phyloP scores from a whole-genome alignment of 306 rosid genomes.

The peach (Prunus persica) region DNA sequence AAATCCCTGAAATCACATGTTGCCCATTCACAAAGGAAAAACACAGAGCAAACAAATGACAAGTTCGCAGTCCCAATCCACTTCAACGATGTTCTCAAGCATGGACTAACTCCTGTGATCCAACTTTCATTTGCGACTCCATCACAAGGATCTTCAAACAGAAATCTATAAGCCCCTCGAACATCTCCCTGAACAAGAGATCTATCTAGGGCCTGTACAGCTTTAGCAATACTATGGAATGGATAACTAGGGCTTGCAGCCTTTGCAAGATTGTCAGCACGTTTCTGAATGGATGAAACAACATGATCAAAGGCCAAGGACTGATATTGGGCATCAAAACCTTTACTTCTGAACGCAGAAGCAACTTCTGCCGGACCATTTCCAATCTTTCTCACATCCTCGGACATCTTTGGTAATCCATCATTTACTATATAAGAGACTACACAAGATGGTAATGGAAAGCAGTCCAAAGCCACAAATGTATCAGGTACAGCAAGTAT shows the following conservation, averaged over 20 bases:
- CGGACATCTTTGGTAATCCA: slow-evolving; percentile 62
- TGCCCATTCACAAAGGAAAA: slow-evolving; percentile 97
- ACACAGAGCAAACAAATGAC: slow-evolving; percentile 66
- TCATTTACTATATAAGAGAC: slow-evolving; percentile 62
- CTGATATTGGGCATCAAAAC: slow-evolving; percentile 67
- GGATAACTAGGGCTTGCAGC: slow-evolving; percentile 70
- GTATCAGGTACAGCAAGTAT: slow-evolving; percentile 81
- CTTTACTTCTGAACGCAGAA: slow-evolving; percentile 50
- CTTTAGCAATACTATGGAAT: slow-evolving; percentile 75
- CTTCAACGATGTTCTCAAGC: slow-evolving; percentile 78
- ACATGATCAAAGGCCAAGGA: slow-evolving; percentile 61
- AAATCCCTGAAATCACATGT: slow-evolving; percentile 90
- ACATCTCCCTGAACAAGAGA: slow-evolving; percentile 80
- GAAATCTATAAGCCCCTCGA: slow-evolving; percentile 52
- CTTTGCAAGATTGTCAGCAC: slow-evolving; percentile 65
- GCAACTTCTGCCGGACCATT: slow-evolving; percentile 51
- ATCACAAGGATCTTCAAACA: slow-evolving; percentile 76
- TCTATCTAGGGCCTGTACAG: slow-evolving; percentile 68
- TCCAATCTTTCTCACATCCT: slow-evolving; percentile 55
- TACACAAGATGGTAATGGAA: slow-evolving; percentile 77
- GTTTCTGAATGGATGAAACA: slow-evolving; percentile 73
- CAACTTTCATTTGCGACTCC: slow-evolving; percentile 61
- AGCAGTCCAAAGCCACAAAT: slow-evolving; percentile 92
- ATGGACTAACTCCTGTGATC: slow-evolving; percentile 74
- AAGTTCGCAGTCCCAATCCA: slow-evolving; percentile 67